Percentiles rank a stretch among this genome's conserved stretches.
phyloP scores from a whole-genome alignment of 139 green algal genomes.

The Edaphochlamys debaryana region DNA sequence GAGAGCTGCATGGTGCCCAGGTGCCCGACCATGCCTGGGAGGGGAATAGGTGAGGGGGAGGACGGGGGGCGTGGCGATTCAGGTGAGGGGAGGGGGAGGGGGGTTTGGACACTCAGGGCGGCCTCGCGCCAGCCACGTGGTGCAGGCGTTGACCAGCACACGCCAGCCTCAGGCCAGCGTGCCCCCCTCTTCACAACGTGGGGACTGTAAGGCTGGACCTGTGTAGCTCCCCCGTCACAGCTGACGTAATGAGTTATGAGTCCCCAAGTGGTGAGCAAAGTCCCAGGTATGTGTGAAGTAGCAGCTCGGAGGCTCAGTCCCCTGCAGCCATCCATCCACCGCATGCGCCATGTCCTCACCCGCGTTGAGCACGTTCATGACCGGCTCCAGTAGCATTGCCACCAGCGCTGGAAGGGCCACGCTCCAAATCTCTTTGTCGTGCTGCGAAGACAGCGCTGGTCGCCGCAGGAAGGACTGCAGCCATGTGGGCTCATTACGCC shows the following conservation, averaged over 20 bases:
- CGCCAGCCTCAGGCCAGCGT: too few relatives aligned
- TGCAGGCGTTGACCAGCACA: too few relatives aligned
- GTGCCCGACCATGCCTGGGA: conserved; percentile 65
- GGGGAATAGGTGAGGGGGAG: background rate
- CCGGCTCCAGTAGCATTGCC: conserved; percentile 69
- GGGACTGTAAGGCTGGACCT: too few relatives aligned
- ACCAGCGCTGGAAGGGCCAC: conserved; percentile 66
- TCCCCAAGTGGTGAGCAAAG: background rate
- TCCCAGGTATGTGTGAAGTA: too few relatives aligned
- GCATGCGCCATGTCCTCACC: conserved; percentile 36
- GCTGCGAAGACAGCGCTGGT: background rate
- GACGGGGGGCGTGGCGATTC: background rate
- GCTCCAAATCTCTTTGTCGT: conserved; percentile 63
- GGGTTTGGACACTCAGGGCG: too few relatives aligned
- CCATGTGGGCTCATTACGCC: background rate
- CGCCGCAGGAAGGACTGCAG: background rate
- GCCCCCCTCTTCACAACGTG: too few relatives aligned
- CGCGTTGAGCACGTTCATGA: conserved; percentile 66
- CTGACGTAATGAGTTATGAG: too few relatives aligned
- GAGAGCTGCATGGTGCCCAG: conserved; percentile 68
- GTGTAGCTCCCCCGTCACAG: too few relatives aligned
- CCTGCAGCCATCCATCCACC: too few relatives aligned
- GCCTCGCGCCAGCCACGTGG: too few relatives aligned
- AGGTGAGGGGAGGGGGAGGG: background rate
- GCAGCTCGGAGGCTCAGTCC: background rate